Evolutionary conservation across 192 early-diverging fungal species (phyloP).

Genomic region (Mortierella hygrophila): DNA sequence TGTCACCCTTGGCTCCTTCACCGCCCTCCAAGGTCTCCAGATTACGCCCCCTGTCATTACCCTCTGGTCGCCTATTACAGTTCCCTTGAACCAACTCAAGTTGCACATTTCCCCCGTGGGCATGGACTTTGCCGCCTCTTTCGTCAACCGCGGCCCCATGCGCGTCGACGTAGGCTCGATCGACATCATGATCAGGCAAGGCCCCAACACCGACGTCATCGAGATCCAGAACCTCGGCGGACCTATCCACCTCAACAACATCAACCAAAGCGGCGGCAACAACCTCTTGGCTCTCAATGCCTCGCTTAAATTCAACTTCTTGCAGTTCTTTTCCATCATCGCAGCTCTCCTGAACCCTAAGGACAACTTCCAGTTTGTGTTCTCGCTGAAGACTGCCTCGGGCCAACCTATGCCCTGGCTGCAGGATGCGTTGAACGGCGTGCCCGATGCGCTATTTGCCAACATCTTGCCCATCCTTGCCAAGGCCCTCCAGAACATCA

Average conservation of each 20-base stretch:
- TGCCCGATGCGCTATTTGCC: conserved; percentile 8
- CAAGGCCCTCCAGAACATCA: conserved; percentile 20
- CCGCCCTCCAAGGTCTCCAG: conserved; percentile 7
- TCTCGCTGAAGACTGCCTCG: conserved; percentile 11
- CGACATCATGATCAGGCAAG: conserved; percentile 25
- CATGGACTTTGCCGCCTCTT: conserved; percentile 21
- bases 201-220: conserved; percentile 9
- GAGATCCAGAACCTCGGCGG: conserved; percentile 30
- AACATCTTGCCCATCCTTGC: conserved; percentile 36
- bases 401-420: conserved; percentile 36
- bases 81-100: conserved; percentile 13
- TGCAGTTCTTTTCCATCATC: conserved; percentile 30
- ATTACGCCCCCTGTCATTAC: conserved; percentile 15
- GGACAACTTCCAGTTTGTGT: conserved; percentile 39
- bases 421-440: conserved; percentile 30
- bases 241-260: conserved; percentile 29
- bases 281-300: conserved; percentile 25
- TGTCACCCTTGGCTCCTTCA: conserved; percentile 30
- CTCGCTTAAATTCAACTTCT: conserved; percentile 34
- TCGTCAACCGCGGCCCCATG: conserved; percentile 25
- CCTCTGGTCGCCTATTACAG: conserved; percentile 14
- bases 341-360: conserved; percentile 6
- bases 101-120: conserved; percentile 12
- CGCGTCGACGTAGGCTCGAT: conserved; percentile 24
- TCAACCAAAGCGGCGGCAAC: conserved; percentile 18